Evolutionary conservation across 1,284 basidiomycete species (phyloP).

Genomic region (Sanghuangporus sanghuang): DNA sequence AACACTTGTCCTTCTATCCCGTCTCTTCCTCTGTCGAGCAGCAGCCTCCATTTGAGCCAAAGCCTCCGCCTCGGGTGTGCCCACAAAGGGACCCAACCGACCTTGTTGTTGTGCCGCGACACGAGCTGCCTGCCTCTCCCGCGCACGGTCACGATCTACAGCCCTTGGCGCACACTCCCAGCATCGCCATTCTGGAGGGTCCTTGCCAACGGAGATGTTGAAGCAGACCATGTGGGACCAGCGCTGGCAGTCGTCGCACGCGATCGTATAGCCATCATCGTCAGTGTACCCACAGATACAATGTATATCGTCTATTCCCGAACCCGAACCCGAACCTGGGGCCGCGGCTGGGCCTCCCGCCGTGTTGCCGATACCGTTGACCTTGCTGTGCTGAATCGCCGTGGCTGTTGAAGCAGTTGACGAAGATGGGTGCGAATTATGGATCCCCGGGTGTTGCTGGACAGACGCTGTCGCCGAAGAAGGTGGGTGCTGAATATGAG

Average conservation of each 20-base stretch:
- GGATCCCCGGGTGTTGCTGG: background rate
- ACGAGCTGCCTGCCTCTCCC: constrained; percentile 28
- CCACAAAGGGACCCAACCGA: background rate
- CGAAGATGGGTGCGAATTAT: constrained; percentile 19
- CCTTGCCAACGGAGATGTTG: constrained; percentile 54
- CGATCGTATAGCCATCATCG: constrained; percentile 91
- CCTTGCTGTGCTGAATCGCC: background rate
- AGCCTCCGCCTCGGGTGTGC: background rate
- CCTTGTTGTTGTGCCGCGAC: constrained; percentile 42
- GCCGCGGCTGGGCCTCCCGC: background rate
- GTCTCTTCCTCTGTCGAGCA: constrained; percentile 35
- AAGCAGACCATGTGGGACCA: constrained; percentile 94
- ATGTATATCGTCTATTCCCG: constrained; percentile 43
- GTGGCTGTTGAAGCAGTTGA: constrained; percentile 20
- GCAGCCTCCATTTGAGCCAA: background rate
- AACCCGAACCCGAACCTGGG: constrained; percentile 21
- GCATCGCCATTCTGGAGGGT: constrained; percentile 71
- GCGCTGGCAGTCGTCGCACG: constrained; percentile 83
- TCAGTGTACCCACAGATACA: constrained; percentile 73
- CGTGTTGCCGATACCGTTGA: background rate
- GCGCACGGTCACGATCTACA: constrained; percentile 27
- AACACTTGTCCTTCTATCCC: constrained; percentile 39
- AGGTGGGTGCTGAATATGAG: background rate
- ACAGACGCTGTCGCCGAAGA: background rate
- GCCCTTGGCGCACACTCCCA: constrained; percentile 51